Base-by-base conservation (phyloP, 2,329 filamentous ascomycete species). In the Graphiopsis chlorocephala region DNA sequence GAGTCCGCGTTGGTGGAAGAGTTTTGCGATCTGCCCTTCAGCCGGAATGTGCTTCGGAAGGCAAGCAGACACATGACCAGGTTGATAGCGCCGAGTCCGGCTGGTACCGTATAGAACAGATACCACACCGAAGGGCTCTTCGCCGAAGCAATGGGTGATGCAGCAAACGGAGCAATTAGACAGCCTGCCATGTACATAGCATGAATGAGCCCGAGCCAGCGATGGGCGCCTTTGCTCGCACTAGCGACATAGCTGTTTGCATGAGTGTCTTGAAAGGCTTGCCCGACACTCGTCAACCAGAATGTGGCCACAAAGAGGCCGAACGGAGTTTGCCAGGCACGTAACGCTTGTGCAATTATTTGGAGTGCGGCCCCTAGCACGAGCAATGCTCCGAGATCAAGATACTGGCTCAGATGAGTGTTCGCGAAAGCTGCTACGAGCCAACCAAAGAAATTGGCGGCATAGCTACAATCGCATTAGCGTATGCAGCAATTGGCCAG, bases 251-350 rank as follows among this genome's bases (percentile, higher is more conserved):
- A 89, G 0, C 85, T 85, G 64, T 90, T 89, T 1, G 84, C 82
- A 25, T 88, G 85, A 0, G 86, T 83, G 67, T 90, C 88, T 65
- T 89, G 85, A 64, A 84, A 88, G 0, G 84, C 87, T 72, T 88
- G 86, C 0, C 87, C 87, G 0, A 88, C 70, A 11, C 83, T 83
- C 0, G 84, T 82, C 8, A 89, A 66, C 73, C 84, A 85, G 71
- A 89, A 90, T 0, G 84, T 85, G 2, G 83, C 71, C 0, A 81
- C 82, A 64, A 85, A 89, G 0, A 89, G 75, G 0, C 79, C 78
- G 57, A 89, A 87, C 0, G 85, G 84, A 0, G 86, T 82, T 1
- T 77, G 76, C 85, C 85, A 88, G 6, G 80, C 78, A 0, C 87
- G 81, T 1, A 89, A 76, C 0, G 79, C 77, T 42, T 88, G 85